Evolutionary conservation across 176 grass and related monocot species (phyloP).

Genomic region (Neostapfia colusana): DNA sequence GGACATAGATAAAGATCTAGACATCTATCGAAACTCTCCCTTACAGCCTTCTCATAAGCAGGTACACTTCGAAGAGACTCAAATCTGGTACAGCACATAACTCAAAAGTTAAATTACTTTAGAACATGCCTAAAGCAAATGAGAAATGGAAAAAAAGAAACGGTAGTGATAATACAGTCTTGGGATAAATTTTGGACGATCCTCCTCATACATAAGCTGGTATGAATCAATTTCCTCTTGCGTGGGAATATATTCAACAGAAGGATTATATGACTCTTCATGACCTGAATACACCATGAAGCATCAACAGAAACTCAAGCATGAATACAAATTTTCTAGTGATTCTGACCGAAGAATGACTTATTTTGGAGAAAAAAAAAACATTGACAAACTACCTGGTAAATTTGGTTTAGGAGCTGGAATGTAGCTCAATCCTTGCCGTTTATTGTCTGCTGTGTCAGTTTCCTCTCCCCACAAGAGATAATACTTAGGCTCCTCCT

Average conservation of each 20-base stretch:
- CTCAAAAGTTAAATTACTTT: conserved; percentile 20
- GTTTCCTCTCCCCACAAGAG: conserved; percentile 91
- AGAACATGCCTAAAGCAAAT: conserved; percentile 27
- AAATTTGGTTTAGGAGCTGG: conserved; percentile 88
- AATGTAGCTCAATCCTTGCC: conserved; percentile 87
- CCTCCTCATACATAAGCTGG: conserved; percentile 95
- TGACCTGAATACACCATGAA: conserved; percentile 68
- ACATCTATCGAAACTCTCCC: conserved; percentile 90
- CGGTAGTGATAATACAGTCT: conserved; percentile 43
- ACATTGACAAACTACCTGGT: conserved; percentile 55
- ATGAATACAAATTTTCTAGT: not conserved
- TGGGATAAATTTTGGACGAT: conserved; percentile 93
- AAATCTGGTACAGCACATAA: conserved; percentile 56
- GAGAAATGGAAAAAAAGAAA: conserved; percentile 20
- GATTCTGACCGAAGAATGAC: conserved; percentile 14
- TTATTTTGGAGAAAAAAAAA: conserved; percentile 1
- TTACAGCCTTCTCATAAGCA: conserved; percentile 86
- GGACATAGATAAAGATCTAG: conserved; percentile 96
- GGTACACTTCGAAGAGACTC: conserved; percentile 82
- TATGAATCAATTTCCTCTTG: conserved; percentile 95
- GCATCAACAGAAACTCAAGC: conserved; percentile 21
- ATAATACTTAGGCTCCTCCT: conserved; percentile 64
- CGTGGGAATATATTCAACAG: conserved; percentile 90
- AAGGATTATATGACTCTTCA: conserved; percentile 99
- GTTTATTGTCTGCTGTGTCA: conserved; percentile 72